These are phyloP conservation scores for Cudoniella acicularis DNA, from an alignment of 495 filamentous ascomycete species.

Conservation along the genomic window DNA sequence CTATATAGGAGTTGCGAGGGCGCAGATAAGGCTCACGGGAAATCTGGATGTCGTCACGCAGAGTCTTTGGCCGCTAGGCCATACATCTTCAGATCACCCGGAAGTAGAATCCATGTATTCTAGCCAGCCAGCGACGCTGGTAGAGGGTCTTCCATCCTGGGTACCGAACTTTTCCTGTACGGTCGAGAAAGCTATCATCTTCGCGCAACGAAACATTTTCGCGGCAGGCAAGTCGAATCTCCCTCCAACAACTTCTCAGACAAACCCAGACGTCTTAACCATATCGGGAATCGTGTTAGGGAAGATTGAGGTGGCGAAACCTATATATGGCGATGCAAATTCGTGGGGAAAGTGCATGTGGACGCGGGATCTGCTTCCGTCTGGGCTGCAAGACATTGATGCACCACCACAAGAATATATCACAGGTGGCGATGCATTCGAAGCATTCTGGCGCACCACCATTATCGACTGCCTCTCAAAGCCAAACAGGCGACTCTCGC, in stretches of 20 bases:
- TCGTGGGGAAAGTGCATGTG: neutral
- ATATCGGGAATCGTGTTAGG: neutral
- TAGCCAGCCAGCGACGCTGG: neutral
- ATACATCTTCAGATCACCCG: neutral
- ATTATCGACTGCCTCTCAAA: neutral
- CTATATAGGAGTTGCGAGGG: neutral
- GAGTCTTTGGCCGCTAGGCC: neutral
- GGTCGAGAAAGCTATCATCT: neutral
- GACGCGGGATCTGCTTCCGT: neutral
- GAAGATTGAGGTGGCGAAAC: neutral
- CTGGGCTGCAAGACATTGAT: neutral
- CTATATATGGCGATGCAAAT: neutral
- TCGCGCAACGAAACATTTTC: neutral
- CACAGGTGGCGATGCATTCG: neutral
- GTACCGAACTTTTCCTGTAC: neutral
- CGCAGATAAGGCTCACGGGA: neutral
- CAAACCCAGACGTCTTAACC: neutral
- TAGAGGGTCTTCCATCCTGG: neutral
- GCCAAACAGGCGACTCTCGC: neutral
- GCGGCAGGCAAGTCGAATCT: neutral
- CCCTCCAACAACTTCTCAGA: neutral
- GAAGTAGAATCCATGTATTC: too few species aligned
- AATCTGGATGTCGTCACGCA: neutral
- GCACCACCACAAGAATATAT: neutral
- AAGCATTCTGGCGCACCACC: neutral